Percentiles rank a stretch among this genome's conserved stretches.
Conservation (phyloP, 1,284 basidiomycete species). For the Serendipita sp. region DNA sequence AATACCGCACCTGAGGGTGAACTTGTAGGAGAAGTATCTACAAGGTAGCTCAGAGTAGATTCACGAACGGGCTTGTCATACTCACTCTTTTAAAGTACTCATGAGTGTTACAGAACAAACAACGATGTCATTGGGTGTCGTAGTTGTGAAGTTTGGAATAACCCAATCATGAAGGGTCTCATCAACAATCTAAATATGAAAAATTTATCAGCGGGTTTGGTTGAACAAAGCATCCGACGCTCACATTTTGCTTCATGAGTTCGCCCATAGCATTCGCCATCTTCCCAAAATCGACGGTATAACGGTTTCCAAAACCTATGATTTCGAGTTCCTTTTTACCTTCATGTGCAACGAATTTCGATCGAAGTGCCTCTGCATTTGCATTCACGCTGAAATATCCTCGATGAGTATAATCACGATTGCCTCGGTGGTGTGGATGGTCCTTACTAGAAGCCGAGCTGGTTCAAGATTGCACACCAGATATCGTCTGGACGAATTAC, state of each 20-base stretch:
- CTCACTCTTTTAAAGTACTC: constrained; percentile 27
- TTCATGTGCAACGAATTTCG: constrained; percentile 28
- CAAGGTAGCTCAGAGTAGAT: background rate
- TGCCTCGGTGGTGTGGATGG: background rate
- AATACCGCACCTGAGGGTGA: constrained; percentile 28
- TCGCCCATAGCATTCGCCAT: background rate
- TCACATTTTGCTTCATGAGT: constrained; percentile 13
- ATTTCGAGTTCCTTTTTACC: constrained; percentile 25
- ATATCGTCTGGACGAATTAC: constrained; percentile 29
- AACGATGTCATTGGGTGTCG: constrained; percentile 27
- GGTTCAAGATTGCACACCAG: constrained; percentile 31
- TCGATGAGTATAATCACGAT: background rate
- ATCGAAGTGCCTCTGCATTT: constrained; percentile 27
- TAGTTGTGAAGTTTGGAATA: constrained; percentile 34
- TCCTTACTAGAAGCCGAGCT: constrained; percentile 27
- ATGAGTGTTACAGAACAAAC: constrained; percentile 32
- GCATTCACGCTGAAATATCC: constrained; percentile 22
- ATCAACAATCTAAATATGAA: constrained; percentile 20
- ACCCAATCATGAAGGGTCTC: constrained; percentile 28
- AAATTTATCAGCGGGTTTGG: background rate
- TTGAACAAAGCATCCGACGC: background rate
- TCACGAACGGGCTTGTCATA: background rate
- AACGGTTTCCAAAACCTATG: constrained; percentile 17
- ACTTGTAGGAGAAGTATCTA: constrained; percentile 22
- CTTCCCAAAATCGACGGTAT: constrained; percentile 23